Evolutionary conservation across 140 eudicot species (phyloP).

Genomic region (Bidens hawaiensis): DNA sequence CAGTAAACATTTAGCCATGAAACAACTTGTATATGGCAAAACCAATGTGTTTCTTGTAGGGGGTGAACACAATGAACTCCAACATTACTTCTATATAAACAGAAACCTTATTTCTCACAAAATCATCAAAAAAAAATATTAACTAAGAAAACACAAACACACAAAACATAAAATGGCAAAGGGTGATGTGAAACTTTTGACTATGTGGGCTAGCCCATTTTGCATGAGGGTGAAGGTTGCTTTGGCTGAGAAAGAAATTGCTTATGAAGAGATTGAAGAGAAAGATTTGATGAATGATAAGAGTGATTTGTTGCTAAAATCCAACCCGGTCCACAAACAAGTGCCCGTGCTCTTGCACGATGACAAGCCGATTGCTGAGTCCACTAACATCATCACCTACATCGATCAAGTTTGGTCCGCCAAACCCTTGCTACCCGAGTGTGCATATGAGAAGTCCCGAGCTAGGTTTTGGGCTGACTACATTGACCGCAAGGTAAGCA

Average conservation of each 20-base stretch:
- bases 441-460: conserved; percentile 42
- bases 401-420: conserved; percentile 57
- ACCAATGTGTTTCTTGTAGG: conserved; percentile 29
- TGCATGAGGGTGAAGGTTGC: conserved; percentile 63
- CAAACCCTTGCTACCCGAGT: conserved; percentile 42
- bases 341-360: conserved; percentile 62
- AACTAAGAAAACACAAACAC: not conserved
- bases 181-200: conserved; percentile 44
- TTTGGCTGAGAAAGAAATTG: conserved; percentile 53
- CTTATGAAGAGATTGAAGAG: conserved; percentile 42
- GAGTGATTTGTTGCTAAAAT: conserved; percentile 60
- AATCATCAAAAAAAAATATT: not conserved
- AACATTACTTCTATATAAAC: conserved; percentile 20
- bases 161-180: conserved; percentile 36
- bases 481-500: conserved; percentile 68
- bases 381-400: conserved; percentile 62
- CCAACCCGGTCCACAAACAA: conserved; percentile 60
- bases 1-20: conserved; percentile 9
- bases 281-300: conserved; percentile 50
- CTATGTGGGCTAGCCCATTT: conserved; percentile 66
- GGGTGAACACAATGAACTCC: conserved; percentile 16
- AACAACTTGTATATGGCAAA: conserved; percentile 26
- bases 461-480: conserved; percentile 70
- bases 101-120: not conserved
- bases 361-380: conserved; percentile 51